A percentile compares a stretch with the other conserved stretches of the same genome.
phyloP scores from a whole-genome alignment of 2,329 filamentous ascomycete genomes.

The Aspergillus pseudotamarii region DNA sequence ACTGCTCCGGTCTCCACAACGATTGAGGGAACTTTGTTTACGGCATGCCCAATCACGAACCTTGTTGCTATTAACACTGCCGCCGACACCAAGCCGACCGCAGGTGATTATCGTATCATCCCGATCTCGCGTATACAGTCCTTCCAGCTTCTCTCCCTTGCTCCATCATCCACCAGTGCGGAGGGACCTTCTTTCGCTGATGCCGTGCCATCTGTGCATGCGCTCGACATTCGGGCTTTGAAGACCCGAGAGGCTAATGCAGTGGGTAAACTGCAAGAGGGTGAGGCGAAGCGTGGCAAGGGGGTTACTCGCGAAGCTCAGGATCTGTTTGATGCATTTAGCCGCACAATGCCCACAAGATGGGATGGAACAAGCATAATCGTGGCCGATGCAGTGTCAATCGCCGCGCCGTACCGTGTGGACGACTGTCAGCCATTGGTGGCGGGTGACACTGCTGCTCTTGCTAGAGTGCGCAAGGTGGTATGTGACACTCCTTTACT shows the following conservation, averaged over 20 bases:
- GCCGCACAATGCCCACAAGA: slow-evolving; percentile 61
- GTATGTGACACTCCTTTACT: slow-evolving; percentile 37
- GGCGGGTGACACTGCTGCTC: slow-evolving; percentile 44
- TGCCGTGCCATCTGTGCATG: slow-evolving; percentile 44
- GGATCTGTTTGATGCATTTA: slow-evolving; percentile 65
- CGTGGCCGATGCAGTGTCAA: slow-evolving; percentile 62
- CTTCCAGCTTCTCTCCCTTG: slow-evolving; percentile 57
- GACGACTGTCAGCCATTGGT: slow-evolving; percentile 55
- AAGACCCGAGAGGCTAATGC: slow-evolving; percentile 59
- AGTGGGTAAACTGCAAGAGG: slow-evolving; percentile 59
- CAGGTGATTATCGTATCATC: slow-evolving; percentile 63
- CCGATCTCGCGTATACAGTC: slow-evolving; percentile 61
- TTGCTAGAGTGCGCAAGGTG: slow-evolving; percentile 52
- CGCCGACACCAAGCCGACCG: slow-evolving; percentile 37
- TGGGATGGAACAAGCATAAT: slow-evolving; percentile 64
- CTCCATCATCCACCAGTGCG: slow-evolving; percentile 30
- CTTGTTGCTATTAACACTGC: slow-evolving; percentile 62
- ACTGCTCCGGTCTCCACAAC: slow-evolving; percentile 55
- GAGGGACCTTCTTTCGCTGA: slow-evolving; percentile 51
- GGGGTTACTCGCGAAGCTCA: slow-evolving; percentile 64
- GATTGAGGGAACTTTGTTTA: slow-evolving; percentile 65
- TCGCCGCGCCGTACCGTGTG: slow-evolving; percentile 60
- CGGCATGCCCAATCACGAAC: slow-evolving; percentile 62
- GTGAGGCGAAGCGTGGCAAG: slow-evolving; percentile 61
- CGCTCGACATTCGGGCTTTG: slow-evolving; percentile 58